These are phyloP conservation scores for Penicillium canescens DNA, from an alignment of 495 filamentous ascomycete genomes.

Conservation along the genomic window DNA sequence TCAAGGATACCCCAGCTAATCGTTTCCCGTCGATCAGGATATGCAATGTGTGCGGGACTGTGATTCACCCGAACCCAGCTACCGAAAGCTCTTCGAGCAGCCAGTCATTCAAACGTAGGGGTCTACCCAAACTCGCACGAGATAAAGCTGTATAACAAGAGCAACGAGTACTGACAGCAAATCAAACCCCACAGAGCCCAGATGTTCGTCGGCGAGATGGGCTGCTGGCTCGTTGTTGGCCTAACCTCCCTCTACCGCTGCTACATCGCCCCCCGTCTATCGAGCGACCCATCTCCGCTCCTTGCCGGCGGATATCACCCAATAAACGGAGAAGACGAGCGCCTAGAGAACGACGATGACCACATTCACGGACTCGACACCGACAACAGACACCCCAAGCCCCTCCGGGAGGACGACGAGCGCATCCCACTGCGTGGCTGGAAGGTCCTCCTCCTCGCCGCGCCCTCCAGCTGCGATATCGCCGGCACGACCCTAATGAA, in stretches of 20 bases:
- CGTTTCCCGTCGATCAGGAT: constrained; percentile 55
- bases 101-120: constrained; percentile 89
- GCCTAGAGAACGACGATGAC: constrained; percentile 51
- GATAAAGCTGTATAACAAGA: background rate
- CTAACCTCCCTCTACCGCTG: constrained; percentile 61
- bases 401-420: constrained; percentile 41
- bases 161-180: background rate
- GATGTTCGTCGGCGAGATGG: constrained; percentile 94
- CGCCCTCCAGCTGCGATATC: constrained; percentile 93
- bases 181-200: constrained; percentile 50
- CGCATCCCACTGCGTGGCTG: constrained; percentile 65
- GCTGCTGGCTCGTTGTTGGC: constrained; percentile 85
- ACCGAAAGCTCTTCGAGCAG: constrained; percentile 77
- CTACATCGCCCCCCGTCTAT: constrained; percentile 44
- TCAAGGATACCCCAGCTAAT: constrained; percentile 3
- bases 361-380: constrained; percentile 29
- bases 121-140: background rate
- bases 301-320: constrained; percentile 65
- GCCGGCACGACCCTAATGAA: constrained; percentile 96
- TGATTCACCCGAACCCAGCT: constrained; percentile 66
- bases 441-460: constrained; percentile 73
- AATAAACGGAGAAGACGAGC: constrained; percentile 47
- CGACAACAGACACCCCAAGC: constrained; percentile 48
- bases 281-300: constrained; percentile 38
- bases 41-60: constrained; percentile 95